phyloP scores from a whole-genome alignment of 768 basidiomycete genomes.

The Hypholoma fasciculare region DNA sequence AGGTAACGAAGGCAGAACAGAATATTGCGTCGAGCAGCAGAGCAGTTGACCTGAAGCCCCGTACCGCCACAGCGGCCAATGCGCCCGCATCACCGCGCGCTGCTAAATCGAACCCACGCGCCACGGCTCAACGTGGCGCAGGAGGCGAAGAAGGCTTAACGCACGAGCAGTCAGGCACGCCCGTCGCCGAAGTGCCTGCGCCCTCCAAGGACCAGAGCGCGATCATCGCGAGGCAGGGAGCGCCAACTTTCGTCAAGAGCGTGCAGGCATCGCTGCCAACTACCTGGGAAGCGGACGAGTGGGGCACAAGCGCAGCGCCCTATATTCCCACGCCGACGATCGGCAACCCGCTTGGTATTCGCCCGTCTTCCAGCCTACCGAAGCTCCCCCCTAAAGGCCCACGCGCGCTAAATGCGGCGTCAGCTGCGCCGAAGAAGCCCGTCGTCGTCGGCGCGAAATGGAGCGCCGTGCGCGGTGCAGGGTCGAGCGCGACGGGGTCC shows the following conservation, averaged over 20 bases:
- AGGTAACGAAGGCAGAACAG: background rate
- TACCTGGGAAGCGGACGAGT: background rate
- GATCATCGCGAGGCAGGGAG: slow-evolving; percentile 2
- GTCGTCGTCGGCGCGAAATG: slow-evolving; percentile 50
- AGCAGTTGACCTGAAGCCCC: too few relatives aligned
- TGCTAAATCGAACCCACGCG: background rate
- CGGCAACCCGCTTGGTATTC: slow-evolving; percentile 54
- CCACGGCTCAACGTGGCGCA: background rate
- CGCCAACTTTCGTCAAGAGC: slow-evolving; percentile 6
- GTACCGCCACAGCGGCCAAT: too few relatives aligned
- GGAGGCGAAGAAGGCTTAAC: background rate
- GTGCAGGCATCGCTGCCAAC: background rate
- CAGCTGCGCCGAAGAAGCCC: slow-evolving; percentile 31
- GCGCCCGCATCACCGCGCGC: too few relatives aligned
- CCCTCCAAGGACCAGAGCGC: background rate
- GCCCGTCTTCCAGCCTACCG: slow-evolving; percentile 37
- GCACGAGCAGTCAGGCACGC: background rate
- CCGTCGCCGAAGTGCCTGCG: background rate
- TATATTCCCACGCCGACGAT: slow-evolving; percentile 31
- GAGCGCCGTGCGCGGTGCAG: slow-evolving; percentile 33
- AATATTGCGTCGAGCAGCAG: background rate
- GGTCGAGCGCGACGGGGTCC: slow-evolving; percentile 4
- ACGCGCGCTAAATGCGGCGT: slow-evolving; percentile 6
- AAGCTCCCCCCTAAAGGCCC: slow-evolving; percentile 28
- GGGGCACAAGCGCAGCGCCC: background rate